Evolutionary conservation across 345 rosid genomes (phyloP), one percentile per base, ranked within the genome.

Genomic region (Gossypium raimondii): DNA sequence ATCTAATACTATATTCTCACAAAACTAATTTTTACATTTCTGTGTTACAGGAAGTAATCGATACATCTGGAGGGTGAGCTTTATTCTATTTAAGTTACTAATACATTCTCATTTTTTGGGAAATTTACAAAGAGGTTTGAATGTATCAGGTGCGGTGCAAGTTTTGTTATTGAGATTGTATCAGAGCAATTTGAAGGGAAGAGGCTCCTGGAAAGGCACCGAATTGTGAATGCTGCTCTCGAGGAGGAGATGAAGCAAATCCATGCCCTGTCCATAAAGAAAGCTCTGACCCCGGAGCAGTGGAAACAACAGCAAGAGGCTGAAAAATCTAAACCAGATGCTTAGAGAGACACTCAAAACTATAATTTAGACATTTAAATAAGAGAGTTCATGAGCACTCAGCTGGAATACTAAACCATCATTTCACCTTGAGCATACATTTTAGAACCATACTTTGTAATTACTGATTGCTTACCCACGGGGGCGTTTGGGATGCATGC

Each of bases 41-140:
- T 47, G 43, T 67, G 24, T 69, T 83, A 27, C 89, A 94, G 98
- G 92, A 90, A 81, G 97, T 94, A 45, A 75, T 79, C 4, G 98
- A 94, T 76, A 94, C 94, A 56, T 92, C 97, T 75, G 94, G 98
- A 80, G 98, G 98, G 98, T 92, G 77, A 82, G 85, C 56, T 81
- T 74, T 43, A 67, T 61, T 75, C 25, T 70, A 18, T 61, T 59
- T 20, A 51, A 41, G 24, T 55, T 61, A 29, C n/a, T 14, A 9
- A 2, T 62, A 29, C n/a, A 18, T 69, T 44, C 13, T 43, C 38
- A 34, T 34, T 34, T 34, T 34, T 61, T 2, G 27, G 44, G 51
- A 20, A 7, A 20, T 53, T 11, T 18, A 34, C 41, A 4, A 18
- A 44, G 27, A 59, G 70, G 62, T 51, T 63, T 45, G 24, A 14